These are phyloP conservation scores for Rhizophora mangle DNA, from an alignment of 345 rosid species.

Conservation along the genomic window DNA sequence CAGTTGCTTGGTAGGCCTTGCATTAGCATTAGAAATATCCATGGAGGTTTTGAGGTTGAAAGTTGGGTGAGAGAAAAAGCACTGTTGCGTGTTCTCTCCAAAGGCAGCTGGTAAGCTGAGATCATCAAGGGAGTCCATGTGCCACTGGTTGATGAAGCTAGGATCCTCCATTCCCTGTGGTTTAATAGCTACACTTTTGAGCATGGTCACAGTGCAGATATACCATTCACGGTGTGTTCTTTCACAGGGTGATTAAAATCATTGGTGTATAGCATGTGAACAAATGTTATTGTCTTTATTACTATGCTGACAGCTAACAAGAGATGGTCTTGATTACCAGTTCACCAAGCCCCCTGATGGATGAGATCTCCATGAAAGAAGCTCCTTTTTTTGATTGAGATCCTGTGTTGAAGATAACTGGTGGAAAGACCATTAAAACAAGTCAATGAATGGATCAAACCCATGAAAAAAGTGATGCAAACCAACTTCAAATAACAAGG, in stretches of 20 bases:
- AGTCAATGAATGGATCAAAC: too few species aligned
- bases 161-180: slow-evolving; percentile 52
- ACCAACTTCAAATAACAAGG: too few species aligned
- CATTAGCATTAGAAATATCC: slow-evolving; percentile 9
- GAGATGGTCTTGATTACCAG: slow-evolving; percentile 28
- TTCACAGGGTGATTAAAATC: too few species aligned
- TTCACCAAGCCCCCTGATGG: slow-evolving; percentile 36
- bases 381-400: slow-evolving; percentile 19
- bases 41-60: slow-evolving; percentile 23
- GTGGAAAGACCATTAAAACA: not conserved
- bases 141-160: slow-evolving; percentile 49
- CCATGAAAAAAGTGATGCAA: too few species aligned
- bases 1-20: slow-evolving; percentile 41
- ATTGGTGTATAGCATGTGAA: too few species aligned
- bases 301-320: not conserved
- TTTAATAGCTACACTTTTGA: not conserved
- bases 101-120: slow-evolving; percentile 37
- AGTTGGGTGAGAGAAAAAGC: slow-evolving; percentile 17
- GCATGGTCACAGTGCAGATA: too few species aligned
- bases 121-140: slow-evolving; percentile 43
- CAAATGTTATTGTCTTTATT: too few species aligned
- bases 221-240: too few species aligned
- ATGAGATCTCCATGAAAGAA: slow-evolving; percentile 48
- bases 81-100: slow-evolving; percentile 36
- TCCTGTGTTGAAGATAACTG: not conserved